Percentiles rank a stretch among this genome's conserved stretches.
Evolutionary conservation across 768 basidiomycete species (phyloP).

Genomic region (Termitomyces sp.): DNA sequence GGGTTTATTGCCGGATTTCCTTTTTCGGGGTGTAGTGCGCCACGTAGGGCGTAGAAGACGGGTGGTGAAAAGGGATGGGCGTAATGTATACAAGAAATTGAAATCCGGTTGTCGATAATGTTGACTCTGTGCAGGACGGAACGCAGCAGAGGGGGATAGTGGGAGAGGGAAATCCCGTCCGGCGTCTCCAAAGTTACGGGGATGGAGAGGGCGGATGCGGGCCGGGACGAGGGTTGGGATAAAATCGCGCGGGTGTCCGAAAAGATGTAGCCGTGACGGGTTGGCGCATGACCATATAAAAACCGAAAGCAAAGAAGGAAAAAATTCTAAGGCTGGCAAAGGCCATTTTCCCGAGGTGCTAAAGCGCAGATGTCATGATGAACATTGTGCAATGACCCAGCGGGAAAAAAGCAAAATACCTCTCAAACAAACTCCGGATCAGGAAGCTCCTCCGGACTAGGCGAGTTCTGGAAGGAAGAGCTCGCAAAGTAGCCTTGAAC

Average conservation of each 20-base stretch:
- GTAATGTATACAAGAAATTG: constrained; percentile 1
- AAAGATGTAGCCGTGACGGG: constrained; percentile 13
- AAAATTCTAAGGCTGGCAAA: constrained; percentile 4
- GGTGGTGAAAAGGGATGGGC: background rate
- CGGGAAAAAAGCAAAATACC: background rate
- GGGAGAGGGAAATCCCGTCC: background rate
- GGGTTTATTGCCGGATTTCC: constrained; percentile 1
- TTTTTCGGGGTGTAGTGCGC: background rate
- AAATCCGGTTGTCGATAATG: background rate
- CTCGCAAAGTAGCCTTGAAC: constrained; percentile 62
- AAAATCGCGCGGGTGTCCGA: constrained; percentile 17
- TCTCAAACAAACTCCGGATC: constrained; percentile 53
- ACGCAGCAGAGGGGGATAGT: background rate
- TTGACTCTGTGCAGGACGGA: constrained; percentile 1
- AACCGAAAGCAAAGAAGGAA: background rate
- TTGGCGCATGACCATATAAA: background rate
- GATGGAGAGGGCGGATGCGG: constrained; percentile 3
- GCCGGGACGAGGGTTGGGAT: background rate
- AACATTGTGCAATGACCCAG: background rate
- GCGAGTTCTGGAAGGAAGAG: constrained; percentile 82
- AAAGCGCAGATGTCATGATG: background rate
- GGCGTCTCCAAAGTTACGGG: constrained; percentile 2
- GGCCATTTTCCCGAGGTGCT: constrained; percentile 2
- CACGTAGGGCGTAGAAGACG: background rate
- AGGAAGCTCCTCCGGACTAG: constrained; percentile 77